Base-by-base conservation (phyloP, 306 rosid genomes). In the Ceratonia siliqua region DNA sequence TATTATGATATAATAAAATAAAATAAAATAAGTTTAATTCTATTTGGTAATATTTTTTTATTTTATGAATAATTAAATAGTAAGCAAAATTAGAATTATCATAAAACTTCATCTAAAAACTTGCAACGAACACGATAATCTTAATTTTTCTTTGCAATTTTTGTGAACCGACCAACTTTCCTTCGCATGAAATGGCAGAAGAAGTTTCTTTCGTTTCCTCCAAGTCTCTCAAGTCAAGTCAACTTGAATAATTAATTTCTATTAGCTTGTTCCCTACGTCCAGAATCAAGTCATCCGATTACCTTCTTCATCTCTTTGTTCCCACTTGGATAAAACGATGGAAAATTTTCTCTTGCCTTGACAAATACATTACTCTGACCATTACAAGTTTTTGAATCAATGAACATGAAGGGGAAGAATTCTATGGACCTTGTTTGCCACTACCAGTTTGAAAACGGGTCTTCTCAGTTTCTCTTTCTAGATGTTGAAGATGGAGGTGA, bases 401-500 rank as follows among this genome's bases (percentile, higher is more conserved):
- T n/a, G 39, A 73, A 25, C 25, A 82, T 69, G 83, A 77, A 70
- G 24, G 41, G 38, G 1, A 28, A 62, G 50, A 62, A 46, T 33
- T 50, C 20, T 33, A 8, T 66, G 10, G 74, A 68, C 28, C 70
- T 82, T 70, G n/a, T 38, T 75, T 46, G 83, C 62, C 86, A 82
- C 55, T 82, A 82, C 33, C 81, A 49, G 42, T 79, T 82, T 56
- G 78, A 83, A 63, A 70, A 83, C 70, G 83, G 83, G 8, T 55
- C 86, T 63, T 79, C 86, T 56, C 86, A 79, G 75, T 62, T 78
- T 69, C 24, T 56, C 10, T 62, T 70, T 67, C 30, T 78, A 21
- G 81, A 62, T 74, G 59, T 24, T 53, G 22, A 30, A 14, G 9
- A 66, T 68, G 80, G 20, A 48, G 28, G 13, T 4, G 58, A 3